Base-by-base conservation (phyloP, 306 rosid species). In the Acacia acuminata region DNA sequence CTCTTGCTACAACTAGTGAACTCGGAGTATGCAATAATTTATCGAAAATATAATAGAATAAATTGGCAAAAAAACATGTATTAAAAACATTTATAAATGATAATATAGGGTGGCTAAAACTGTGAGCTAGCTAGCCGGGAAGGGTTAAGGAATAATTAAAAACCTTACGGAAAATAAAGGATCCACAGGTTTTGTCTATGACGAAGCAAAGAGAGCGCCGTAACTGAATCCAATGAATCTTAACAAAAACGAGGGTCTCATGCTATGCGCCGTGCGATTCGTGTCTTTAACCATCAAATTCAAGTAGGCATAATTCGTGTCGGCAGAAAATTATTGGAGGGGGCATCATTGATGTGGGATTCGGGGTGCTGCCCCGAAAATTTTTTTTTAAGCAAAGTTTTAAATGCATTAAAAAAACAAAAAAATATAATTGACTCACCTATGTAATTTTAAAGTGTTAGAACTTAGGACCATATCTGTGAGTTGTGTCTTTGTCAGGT, bases 391-490 rank as follows among this genome's bases (percentile, higher is more conserved):
- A 27, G 27, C 27, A 27, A 27, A 27, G 1, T 27, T 27, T 27
- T 27, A 27, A 27, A 27, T 27, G 27, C 27, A 27, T 27, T 27
- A 27, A 27, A 27, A 27, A 27, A 27, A 27, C 27, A 27, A 27
- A 27, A 27, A 27, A 27, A 27, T 27, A 27, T 27, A 27, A 70
- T 53, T 22, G 10, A 47, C 90, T 64, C 79, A 93, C 99, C 99
- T 93, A 85, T 96, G 99, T 20, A 96, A 82, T 84, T 96, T 96
- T 86, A 94, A 96, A 76, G 99, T 96, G 85, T 96, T 94, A 5
- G 94, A 92, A 42, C 99, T 96, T 94, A 5, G 94, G 93, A 42
- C 99, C 98, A 79, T 94, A 96, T 84, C 99, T 90, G 71, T 96
- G 99, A 64, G 99, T 96, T 25, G 99, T 96, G 36, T 96, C 98